Evolutionary conservation across 805 yeast species (phyloP).

Genomic region (Kodamaea restingae): DNA sequence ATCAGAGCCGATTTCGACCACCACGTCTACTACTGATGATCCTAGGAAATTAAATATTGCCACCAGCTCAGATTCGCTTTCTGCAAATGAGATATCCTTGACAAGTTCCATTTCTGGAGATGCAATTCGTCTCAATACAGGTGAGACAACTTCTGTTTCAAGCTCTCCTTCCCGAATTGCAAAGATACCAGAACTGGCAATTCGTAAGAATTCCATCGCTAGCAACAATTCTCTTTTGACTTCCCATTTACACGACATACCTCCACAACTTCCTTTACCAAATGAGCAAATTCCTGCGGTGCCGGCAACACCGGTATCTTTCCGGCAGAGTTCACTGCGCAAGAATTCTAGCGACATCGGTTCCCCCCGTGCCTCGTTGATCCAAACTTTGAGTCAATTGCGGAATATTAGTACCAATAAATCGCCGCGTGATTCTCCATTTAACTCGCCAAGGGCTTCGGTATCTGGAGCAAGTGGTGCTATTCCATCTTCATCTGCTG

Average conservation of each 20-base stretch:
- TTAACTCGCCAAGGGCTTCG: conserved; percentile 48
- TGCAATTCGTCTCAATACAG: neutral
- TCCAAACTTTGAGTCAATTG: conserved; percentile 38
- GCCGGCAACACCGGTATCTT: conserved; percentile 33
- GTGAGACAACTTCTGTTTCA: neutral
- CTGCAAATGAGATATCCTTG: conserved; percentile 4
- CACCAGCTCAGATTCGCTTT: neutral
- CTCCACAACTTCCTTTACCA: conserved; percentile 58
- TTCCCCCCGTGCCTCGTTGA: conserved; percentile 39
- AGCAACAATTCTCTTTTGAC: conserved; percentile 25
- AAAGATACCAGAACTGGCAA: neutral
- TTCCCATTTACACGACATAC: conserved; percentile 41
- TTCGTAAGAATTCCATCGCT: conserved; percentile 20
- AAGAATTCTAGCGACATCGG: conserved; percentile 33
- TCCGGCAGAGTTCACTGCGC: conserved; percentile 30
- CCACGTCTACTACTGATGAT: conserved; percentile 2
- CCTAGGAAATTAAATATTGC: conserved; percentile 2
- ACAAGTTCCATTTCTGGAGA: conserved; percentile 5
- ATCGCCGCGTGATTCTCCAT: conserved; percentile 38
- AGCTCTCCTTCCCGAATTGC: neutral
- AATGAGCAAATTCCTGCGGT: conserved; percentile 45
- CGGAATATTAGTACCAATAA: conserved; percentile 33
- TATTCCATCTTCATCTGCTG: neutral
- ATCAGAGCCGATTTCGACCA: neutral
- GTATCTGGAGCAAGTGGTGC: conserved; percentile 7